Evolutionary conservation across 192 early-diverging fungal genomes (phyloP).

Genomic region (Lunasporangiospora selenospora): DNA sequence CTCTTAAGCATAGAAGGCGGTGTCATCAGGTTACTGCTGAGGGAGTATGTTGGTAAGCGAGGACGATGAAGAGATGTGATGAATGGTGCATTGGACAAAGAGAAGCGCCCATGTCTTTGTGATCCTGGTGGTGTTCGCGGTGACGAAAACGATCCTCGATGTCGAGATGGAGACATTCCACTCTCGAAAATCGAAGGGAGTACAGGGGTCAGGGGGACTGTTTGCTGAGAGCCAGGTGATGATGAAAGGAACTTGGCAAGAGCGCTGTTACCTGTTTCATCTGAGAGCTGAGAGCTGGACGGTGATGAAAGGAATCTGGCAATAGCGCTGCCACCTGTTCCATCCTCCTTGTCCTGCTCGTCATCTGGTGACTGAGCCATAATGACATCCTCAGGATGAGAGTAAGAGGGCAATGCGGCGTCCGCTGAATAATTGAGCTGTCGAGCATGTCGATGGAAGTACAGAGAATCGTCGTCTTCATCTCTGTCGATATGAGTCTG

Average conservation of each 20-base stretch:
- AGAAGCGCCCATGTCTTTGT: constrained; percentile 29
- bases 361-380: constrained; percentile 3
- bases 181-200: neutral
- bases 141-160: constrained; percentile 1
- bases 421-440: too few species aligned
- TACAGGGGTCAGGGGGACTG: constrained; percentile 4
- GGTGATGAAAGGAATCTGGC: neutral
- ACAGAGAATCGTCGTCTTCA: neutral
- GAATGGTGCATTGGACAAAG: constrained; percentile 22
- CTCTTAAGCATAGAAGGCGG: constrained; percentile 38
- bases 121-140: constrained; percentile 2
- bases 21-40: constrained; percentile 33
- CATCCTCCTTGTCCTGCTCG: too few species aligned
- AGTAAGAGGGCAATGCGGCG: too few species aligned
- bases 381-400: constrained; percentile 2
- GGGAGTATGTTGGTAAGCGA: constrained; percentile 22
- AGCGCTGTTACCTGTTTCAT: neutral
- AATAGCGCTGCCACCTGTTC: neutral
- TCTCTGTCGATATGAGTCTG: neutral
- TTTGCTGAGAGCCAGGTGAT: neutral
- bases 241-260: constrained; percentile 7
- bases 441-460: too few species aligned
- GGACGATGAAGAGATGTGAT: constrained; percentile 26
- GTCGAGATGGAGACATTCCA: neutral
- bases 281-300: neutral